Conservation (phyloP, 2,329 filamentous ascomycete species). For the Colletotrichum chlorophyti region DNA sequence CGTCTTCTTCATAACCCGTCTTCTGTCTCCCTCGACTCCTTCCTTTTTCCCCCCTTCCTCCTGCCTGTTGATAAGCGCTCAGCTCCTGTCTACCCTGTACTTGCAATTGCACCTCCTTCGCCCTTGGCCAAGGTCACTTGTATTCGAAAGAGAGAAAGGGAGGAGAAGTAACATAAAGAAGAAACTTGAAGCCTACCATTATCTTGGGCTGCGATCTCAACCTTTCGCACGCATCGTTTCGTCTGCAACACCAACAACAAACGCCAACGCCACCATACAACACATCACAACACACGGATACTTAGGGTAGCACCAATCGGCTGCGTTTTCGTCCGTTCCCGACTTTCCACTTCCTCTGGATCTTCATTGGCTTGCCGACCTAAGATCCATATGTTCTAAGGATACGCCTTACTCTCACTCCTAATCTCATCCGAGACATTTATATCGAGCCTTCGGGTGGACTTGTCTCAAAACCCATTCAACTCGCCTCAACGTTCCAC, state of each 20-base stretch:
- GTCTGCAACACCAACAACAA: too few relatives aligned
- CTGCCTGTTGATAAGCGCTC: background rate
- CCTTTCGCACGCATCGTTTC: too few relatives aligned
- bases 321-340: constrained; percentile 5
- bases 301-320: background rate
- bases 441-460: background rate
- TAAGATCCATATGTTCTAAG: background rate
- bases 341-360: background rate
- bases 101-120: constrained; percentile 3
- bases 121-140: too few relatives aligned
- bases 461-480: constrained; percentile 1
- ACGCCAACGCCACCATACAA: background rate
- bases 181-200: too few relatives aligned
- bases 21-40: background rate
- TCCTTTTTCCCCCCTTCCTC: background rate
- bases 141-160: background rate
- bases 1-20: too few relatives aligned
- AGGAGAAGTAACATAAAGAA: background rate
- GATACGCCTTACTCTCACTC: background rate
- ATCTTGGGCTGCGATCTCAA: background rate
- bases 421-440: background rate
- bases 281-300: background rate
- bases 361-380: background rate
- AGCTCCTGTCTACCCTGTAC: background rate
- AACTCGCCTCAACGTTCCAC: background rate